Evolutionary conservation across 345 rosid genomes (phyloP).

Genomic region (Boechera retrofracta): DNA sequence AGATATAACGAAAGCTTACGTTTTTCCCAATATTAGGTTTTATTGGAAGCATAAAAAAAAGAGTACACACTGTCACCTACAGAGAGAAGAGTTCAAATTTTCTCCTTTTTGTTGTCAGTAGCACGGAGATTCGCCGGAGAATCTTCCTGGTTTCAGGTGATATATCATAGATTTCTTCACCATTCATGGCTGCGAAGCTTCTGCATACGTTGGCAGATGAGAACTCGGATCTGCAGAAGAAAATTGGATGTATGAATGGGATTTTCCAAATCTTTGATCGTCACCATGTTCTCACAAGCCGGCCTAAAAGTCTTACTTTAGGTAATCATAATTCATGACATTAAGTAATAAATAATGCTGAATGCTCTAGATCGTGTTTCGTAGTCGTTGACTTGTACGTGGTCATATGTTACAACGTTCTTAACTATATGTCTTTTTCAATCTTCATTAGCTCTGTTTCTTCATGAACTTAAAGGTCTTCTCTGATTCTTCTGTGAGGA

Average conservation of each 20-base stretch:
- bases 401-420: slow-evolving; percentile 15
- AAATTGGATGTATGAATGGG: slow-evolving; percentile 94
- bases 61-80: neutral
- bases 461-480: slow-evolving; percentile 24
- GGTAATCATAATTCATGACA: slow-evolving; percentile 47
- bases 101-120: slow-evolving; percentile 6
- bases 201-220: slow-evolving; percentile 91
- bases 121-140: slow-evolving; percentile 3
- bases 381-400: slow-evolving; percentile 42
- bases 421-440: slow-evolving; percentile 23
- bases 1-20: slow-evolving; percentile 38
- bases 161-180: slow-evolving; percentile 1
- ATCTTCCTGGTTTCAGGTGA: neutral
- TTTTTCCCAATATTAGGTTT: slow-evolving; percentile 17
- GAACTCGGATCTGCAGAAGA: slow-evolving; percentile 87
- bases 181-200: slow-evolving; percentile 88
- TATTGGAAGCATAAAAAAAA: neutral
- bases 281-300: slow-evolving; percentile 55
- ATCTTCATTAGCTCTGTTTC: slow-evolving; percentile 32
- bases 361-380: slow-evolving; percentile 36
- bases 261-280: slow-evolving; percentile 90
- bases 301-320: slow-evolving; percentile 71
- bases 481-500: slow-evolving; percentile 24
- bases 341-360: neutral
- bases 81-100: slow-evolving; percentile 8